Percentiles rank a stretch among this genome's conserved stretches.
These are phyloP conservation scores for Acorus calamus DNA, from an alignment of 106 monocot species.

Conservation along the genomic window DNA sequence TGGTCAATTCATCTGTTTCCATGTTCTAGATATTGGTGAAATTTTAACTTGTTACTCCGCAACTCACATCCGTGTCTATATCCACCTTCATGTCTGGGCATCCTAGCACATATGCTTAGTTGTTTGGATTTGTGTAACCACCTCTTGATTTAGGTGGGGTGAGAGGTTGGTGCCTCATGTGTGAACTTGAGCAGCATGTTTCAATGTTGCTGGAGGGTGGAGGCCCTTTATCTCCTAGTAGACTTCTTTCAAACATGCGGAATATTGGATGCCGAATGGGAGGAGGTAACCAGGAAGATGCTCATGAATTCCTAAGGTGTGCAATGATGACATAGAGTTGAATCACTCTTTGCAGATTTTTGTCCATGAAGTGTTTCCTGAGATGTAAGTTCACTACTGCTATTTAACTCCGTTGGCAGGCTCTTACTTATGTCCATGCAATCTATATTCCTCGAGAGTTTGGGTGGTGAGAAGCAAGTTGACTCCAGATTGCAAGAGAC, in stretches of 20 bases:
- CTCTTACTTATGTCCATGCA: conserved; percentile 92
- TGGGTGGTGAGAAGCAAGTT: conserved; percentile 85
- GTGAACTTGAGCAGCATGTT: conserved; percentile 89
- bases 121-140: no score
- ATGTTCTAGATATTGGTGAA: no score
- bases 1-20: no score
- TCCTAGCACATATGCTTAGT: neutral
- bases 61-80: neutral
- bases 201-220: conserved; percentile 57
- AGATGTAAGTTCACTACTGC: neutral
- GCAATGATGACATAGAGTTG: no score
- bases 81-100: neutral
- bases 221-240: conserved; percentile 62
- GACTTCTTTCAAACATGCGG: conserved; percentile 73
- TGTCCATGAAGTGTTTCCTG: no score
- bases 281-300: conserved; percentile 94
- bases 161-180: conserved; percentile 88
- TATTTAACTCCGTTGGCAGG: conserved; percentile 16
- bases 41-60: neutral
- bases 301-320: conserved; percentile 94
- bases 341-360: no score
- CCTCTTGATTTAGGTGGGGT: conserved; percentile 28
- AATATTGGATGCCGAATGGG: conserved; percentile 79
- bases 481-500: conserved; percentile 80
- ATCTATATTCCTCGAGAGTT: conserved; percentile 60